Evolutionary conservation across 1,284 basidiomycete genomes (phyloP).

Genomic region (Melampsora larici-populina): DNA sequence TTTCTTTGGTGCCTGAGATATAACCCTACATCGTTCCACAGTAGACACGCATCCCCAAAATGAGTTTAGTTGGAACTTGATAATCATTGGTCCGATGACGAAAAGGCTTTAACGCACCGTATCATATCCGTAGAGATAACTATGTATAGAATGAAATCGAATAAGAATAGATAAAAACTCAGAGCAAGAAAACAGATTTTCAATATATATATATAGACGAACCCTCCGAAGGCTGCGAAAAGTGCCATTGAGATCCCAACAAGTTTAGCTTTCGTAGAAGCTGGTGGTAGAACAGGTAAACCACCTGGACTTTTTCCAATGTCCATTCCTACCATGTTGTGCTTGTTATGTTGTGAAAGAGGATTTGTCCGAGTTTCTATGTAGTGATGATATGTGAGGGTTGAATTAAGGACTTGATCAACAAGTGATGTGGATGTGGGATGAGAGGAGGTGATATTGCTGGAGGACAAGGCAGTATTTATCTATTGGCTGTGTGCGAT

Average conservation of each 20-base stretch:
- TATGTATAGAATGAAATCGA: not conserved
- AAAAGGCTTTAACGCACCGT: conserved; percentile 12
- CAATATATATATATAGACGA: not conserved
- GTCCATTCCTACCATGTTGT: not conserved
- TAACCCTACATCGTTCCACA: conserved; percentile 15
- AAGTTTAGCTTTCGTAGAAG: conserved; percentile 32
- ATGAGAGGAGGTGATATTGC: no score
- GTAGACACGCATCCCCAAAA: not conserved
- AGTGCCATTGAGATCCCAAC: conserved; percentile 37
- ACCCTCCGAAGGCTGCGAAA: conserved; percentile 44
- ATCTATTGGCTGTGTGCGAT: no score
- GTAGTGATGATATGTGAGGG: no score
- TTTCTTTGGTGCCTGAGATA: conserved; percentile 42
- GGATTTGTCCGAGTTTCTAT: no score
- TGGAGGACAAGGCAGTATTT: no score
- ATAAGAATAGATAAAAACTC: conserved; percentile 6
- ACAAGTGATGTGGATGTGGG: no score
- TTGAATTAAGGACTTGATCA: no score
- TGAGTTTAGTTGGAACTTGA: not conserved
- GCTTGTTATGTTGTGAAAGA: no score
- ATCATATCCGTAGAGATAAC: conserved; percentile 43
- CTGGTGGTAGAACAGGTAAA: conserved; percentile 6
- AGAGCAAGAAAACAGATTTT: not conserved
- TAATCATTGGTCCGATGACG: not conserved
- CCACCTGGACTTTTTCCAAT: not conserved